Evolutionary conservation across 768 basidiomycete genomes (phyloP).

Genomic region (Suillus sp.): DNA sequence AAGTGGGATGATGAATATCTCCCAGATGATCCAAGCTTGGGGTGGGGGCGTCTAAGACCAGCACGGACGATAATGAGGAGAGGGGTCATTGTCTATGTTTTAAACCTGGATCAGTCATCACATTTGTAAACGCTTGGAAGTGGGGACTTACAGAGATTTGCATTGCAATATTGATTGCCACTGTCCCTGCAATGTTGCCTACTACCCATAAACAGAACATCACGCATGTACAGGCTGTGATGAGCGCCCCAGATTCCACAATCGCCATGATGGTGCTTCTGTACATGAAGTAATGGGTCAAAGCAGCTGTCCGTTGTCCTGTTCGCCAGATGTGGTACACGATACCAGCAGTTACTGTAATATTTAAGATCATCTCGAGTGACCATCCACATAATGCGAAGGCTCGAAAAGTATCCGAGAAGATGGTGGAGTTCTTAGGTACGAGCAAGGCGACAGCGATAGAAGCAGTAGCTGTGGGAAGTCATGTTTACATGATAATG

Average conservation of each 20-base stretch:
- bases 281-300: background rate
- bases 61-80: background rate
- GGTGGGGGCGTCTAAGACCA: background rate
- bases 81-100: background rate
- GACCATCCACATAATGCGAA: background rate
- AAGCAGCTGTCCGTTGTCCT: background rate
- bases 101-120: background rate
- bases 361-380: background rate
- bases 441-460: background rate
- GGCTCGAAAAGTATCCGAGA: background rate
- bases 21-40: background rate
- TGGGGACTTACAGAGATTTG: background rate
- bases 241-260: background rate
- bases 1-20: background rate
- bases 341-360: background rate
- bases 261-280: background rate
- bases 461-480: background rate
- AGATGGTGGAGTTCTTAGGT: background rate
- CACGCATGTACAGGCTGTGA: background rate
- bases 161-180: background rate
- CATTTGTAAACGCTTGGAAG: background rate
- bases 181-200: background rate
- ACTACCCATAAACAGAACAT: background rate
- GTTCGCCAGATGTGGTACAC: background rate
- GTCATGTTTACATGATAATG: background rate